Conservation (phyloP, 768 basidiomycete species). For the Fomitopsis pulvina region DNA sequence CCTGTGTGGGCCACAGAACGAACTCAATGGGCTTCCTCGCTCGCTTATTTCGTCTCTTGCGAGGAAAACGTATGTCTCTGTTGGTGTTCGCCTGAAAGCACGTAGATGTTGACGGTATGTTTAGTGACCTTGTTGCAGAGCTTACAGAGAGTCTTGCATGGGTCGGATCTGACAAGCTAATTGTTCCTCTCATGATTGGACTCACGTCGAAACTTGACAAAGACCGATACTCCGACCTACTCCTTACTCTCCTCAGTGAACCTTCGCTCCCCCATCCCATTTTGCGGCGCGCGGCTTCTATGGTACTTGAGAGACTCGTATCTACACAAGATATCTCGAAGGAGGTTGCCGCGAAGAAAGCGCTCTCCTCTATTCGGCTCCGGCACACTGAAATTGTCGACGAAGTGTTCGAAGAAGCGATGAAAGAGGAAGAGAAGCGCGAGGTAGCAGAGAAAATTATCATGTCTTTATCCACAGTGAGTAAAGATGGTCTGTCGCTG, state of each 20-base stretch:
- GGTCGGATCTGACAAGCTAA: conserved; percentile 49
- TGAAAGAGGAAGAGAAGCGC: conserved; percentile 25
- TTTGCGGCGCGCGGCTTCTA: conserved; percentile 11
- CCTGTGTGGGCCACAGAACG: conserved; percentile 57
- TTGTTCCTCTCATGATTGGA: conserved; percentile 43
- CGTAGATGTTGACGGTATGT: neutral
- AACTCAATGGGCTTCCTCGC: conserved; percentile 36
- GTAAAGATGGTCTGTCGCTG: conserved; percentile 11
- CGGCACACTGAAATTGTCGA: conserved; percentile 50
- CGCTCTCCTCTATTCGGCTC: conserved; percentile 60
- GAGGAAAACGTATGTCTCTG: conserved; percentile 46
- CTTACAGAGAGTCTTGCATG: conserved; percentile 37
- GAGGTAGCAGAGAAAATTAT: conserved; percentile 47
- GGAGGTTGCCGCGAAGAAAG: conserved; percentile 1
- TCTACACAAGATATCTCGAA: neutral
- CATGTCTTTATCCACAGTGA: conserved; percentile 55
- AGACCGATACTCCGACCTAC: conserved; percentile 19
- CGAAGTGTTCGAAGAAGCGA: conserved; percentile 30
- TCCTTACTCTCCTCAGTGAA: conserved; percentile 26
- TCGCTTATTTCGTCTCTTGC: conserved; percentile 27
- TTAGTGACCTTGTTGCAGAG: conserved; percentile 42
- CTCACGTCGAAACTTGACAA: conserved; percentile 31
- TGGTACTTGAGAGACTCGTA: conserved; percentile 12
- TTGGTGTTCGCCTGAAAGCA: neutral
- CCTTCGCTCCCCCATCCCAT: conserved; percentile 16